A percentile compares a stretch with the other conserved stretches of the same genome.
These are phyloP conservation scores for Akanthomyces muscarius DNA, from an alignment of 2,329 filamentous ascomycete species.

Conservation along the genomic window DNA sequence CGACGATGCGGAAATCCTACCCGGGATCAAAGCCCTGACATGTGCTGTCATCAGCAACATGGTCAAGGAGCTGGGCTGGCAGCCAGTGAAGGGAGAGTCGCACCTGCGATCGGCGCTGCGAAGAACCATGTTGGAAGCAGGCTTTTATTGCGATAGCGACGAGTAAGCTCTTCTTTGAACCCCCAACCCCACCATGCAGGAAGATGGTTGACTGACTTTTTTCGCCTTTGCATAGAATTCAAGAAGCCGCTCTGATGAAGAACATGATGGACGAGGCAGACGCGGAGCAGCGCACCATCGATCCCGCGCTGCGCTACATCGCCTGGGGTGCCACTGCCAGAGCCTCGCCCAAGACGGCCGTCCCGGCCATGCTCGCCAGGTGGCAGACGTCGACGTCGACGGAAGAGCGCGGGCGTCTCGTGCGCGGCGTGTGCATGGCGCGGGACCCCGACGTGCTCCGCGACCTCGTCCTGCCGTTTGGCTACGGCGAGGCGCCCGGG, in stretches of 20 bases:
- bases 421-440: constrained; percentile 2
- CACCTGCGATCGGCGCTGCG: constrained; percentile 79
- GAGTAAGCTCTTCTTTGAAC: constrained; percentile 45
- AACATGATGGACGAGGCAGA: neutral
- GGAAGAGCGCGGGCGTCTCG: neutral
- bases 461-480: constrained; percentile 66
- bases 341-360: neutral
- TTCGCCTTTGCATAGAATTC: neutral
- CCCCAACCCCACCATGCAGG: too few relatives aligned
- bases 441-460: constrained; percentile 55
- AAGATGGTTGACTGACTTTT: neutral
- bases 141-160: constrained; percentile 72
- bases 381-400: neutral
- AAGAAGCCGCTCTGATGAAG: neutral
- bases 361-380: neutral
- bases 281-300: neutral
- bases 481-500: constrained; percentile 61
- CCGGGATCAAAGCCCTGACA: constrained; percentile 80
- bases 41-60: constrained; percentile 71
- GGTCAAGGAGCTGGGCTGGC: constrained; percentile 83
- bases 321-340: neutral
- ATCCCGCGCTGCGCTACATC: neutral
- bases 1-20: constrained; percentile 67
- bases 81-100: constrained; percentile 69
- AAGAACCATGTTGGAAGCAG: constrained; percentile 71